These are phyloP conservation scores for Aegle marmelos DNA, from an alignment of 345 rosid genomes.

Conservation along the genomic window DNA sequence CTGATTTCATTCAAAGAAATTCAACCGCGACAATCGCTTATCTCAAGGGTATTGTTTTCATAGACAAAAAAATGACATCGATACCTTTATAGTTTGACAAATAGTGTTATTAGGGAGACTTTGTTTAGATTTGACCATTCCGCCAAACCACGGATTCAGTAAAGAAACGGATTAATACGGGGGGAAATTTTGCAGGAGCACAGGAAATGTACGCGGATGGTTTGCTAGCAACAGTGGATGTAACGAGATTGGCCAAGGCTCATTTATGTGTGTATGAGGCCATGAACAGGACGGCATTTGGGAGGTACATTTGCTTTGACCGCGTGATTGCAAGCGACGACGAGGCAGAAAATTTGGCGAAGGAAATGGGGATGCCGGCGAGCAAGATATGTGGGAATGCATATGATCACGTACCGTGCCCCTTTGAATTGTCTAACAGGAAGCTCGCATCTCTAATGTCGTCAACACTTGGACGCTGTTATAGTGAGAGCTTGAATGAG, in stretches of 20 bases:
- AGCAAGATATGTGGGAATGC: conserved; percentile 43
- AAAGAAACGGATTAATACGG: not conserved
- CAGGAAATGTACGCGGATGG: conserved; percentile 61
- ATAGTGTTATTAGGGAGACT: no score
- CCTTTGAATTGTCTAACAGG: conserved; percentile 41
- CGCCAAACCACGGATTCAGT: no score
- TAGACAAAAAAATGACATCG: no score
- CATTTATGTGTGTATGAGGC: conserved; percentile 59
- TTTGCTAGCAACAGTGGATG: conserved; percentile 59
- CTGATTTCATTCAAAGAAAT: conserved; percentile 46
- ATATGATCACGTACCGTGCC: not conserved
- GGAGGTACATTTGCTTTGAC: conserved; percentile 72
- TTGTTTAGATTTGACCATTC: no score
- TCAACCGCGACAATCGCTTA: conserved; percentile 72
- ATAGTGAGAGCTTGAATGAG: conserved; percentile 9
- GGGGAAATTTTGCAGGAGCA: conserved; percentile 37
- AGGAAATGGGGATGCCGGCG: conserved; percentile 46
- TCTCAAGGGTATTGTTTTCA: conserved; percentile 38
- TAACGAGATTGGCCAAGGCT: conserved; percentile 57
- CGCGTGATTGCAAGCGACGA: conserved; percentile 40
- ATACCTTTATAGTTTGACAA: no score
- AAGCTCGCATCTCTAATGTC: conserved; percentile 57
- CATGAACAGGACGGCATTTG: conserved; percentile 52
- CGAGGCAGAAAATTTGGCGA: conserved; percentile 46
- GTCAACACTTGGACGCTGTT: conserved; percentile 41